Evolutionary conservation across 2,329 filamentous ascomycete species (phyloP).

Genomic region (Trichoderma simmonsii): DNA sequence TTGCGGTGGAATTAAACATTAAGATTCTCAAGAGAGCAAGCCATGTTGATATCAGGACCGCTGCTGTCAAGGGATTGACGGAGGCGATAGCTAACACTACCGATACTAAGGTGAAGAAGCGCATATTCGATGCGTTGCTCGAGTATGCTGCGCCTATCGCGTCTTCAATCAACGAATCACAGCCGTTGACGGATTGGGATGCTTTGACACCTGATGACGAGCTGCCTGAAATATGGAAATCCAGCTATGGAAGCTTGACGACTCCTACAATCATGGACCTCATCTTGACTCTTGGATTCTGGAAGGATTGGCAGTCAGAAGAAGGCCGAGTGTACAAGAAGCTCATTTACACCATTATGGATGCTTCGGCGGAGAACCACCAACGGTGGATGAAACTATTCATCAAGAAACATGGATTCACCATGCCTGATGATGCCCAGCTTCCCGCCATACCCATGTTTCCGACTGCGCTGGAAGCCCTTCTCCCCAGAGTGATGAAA

Average conservation of each 20-base stretch:
- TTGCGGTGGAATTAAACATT: constrained; percentile 29
- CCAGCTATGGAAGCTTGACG: neutral
- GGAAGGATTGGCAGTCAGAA: neutral
- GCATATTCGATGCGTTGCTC: neutral
- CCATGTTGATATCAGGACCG: constrained; percentile 33
- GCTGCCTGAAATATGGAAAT: neutral
- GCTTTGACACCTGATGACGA: neutral
- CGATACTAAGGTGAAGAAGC: neutral
- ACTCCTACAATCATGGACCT: neutral
- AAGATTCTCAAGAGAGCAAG: constrained; percentile 29
- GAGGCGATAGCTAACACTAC: constrained; percentile 23
- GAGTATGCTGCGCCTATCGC: neutral
- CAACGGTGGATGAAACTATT: constrained; percentile 34
- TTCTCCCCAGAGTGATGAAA: constrained; percentile 25
- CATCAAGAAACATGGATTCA: constrained; percentile 29
- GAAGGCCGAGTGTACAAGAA: neutral
- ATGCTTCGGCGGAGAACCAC: constrained; percentile 30
- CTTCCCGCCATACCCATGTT: constrained; percentile 28
- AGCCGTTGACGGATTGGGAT: neutral
- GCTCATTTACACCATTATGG: constrained; percentile 18
- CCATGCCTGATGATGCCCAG: constrained; percentile 20
- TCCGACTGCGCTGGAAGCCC: constrained; percentile 6
- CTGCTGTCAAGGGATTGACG: constrained; percentile 30
- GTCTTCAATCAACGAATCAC: constrained; percentile 1
- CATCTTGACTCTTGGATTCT: neutral